phyloP scores from a whole-genome alignment of 1,139 yeast genomes.

The Trichomonascaceae sp. region DNA sequence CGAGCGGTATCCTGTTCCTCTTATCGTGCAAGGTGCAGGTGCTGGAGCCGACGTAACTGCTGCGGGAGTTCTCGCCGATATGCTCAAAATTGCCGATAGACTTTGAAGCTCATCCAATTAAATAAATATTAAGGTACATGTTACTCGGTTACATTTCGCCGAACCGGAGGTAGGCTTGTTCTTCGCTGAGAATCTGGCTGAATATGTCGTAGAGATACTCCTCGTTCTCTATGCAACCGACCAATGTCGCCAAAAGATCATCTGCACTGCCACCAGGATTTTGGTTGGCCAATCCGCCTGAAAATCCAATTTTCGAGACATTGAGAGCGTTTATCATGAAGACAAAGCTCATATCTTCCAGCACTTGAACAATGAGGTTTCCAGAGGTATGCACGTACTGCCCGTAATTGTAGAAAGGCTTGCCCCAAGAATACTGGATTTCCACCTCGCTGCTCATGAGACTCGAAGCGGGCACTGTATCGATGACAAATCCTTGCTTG shows the following conservation, averaged over 20 bases:
- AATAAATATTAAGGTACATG: not conserved
- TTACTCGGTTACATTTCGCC: no score
- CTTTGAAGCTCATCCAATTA: no score
- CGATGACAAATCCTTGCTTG: slow-evolving; percentile 62
- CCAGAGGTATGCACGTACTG: slow-evolving; percentile 90
- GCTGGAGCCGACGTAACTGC: slow-evolving; percentile 99
- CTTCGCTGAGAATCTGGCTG: no score
- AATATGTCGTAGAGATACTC: no score
- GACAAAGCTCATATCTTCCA: slow-evolving; percentile 69
- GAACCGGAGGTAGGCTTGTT: no score
- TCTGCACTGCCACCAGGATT: not conserved
- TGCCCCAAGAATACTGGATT: slow-evolving; percentile 81
- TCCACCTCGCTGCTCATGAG: slow-evolving; percentile 27
- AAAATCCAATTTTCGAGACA: slow-evolving; percentile 18
- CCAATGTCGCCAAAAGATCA: not conserved
- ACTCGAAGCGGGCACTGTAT: slow-evolving; percentile 47
- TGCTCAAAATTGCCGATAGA: slow-evolving; percentile 83
- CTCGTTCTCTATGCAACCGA: not conserved
- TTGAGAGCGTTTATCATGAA: slow-evolving; percentile 30
- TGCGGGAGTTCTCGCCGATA: slow-evolving; percentile 92
- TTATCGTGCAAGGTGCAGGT: slow-evolving; percentile 93
- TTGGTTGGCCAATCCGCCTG: not conserved
- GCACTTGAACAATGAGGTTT: slow-evolving; percentile 73
- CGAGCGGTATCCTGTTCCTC: slow-evolving; percentile 82
- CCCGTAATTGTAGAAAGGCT: slow-evolving; percentile 64